Evolutionary conservation across 2,329 filamentous ascomycete species (phyloP).

Genomic region (Herpomyces periplanetae): DNA sequence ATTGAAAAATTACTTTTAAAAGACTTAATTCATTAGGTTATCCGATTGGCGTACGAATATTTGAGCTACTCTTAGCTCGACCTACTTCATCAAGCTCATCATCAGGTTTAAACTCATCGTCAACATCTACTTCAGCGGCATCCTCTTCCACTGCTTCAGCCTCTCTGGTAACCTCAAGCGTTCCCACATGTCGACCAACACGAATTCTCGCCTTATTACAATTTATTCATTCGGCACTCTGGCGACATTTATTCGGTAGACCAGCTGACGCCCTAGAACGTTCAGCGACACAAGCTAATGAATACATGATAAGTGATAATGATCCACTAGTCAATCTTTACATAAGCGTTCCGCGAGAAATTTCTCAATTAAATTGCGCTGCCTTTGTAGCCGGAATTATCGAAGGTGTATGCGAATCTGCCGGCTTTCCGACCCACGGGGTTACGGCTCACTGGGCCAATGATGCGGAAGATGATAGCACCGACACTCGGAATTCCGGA

Average conservation of each 20-base stretch:
- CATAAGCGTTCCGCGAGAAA: slow-evolving; percentile 66
- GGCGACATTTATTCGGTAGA: slow-evolving; percentile 62
- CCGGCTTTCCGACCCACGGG: slow-evolving; percentile 38
- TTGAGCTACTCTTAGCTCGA: slow-evolving; percentile 86
- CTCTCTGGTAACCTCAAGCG: no score
- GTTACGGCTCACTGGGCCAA: slow-evolving; percentile 45
- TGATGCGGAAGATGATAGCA: slow-evolving; percentile 6
- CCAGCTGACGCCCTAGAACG: slow-evolving; percentile 77
- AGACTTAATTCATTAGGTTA: slow-evolving; percentile 73
- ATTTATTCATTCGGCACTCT: slow-evolving; percentile 69
- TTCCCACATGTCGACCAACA: slow-evolving; percentile 28
- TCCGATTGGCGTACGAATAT: slow-evolving; percentile 61
- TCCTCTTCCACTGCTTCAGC: slow-evolving; percentile 9
- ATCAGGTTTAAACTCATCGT: no score
- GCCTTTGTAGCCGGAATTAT: slow-evolving; percentile 81
- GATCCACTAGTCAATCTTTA: slow-evolving; percentile 83
- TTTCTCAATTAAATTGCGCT: slow-evolving; percentile 82
- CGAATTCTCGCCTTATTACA: slow-evolving; percentile 68
- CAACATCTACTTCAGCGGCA: slow-evolving; percentile 16
- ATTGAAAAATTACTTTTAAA: slow-evolving; percentile 2
- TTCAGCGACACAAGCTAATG: slow-evolving; percentile 41
- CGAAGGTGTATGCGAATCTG: slow-evolving; percentile 77
- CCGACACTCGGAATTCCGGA: no score
- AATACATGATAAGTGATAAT: slow-evolving; percentile 98
- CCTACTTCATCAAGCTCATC: no score